Evolutionary conservation across 2,329 filamentous ascomycete genomes (phyloP).

Genomic region (Dactylonectria macrodidyma): DNA sequence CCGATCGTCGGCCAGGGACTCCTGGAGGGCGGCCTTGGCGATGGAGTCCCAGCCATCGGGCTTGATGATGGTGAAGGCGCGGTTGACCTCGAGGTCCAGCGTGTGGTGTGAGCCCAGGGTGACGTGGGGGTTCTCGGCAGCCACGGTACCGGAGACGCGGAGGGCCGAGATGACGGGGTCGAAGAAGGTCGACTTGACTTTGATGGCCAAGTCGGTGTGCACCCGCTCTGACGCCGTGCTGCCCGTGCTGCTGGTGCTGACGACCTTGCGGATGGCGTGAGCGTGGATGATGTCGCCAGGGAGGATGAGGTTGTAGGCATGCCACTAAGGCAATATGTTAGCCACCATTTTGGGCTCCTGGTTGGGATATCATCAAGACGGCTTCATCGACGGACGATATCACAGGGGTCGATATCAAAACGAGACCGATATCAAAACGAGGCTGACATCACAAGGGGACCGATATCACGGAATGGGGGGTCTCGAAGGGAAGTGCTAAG

Average conservation of each 20-base stretch:
- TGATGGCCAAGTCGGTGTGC: conserved; percentile 71
- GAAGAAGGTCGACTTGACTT: conserved; percentile 71
- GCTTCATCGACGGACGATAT: background rate
- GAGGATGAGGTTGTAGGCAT: conserved; percentile 73
- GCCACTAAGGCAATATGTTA: conserved; percentile 60
- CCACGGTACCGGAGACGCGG: conserved; percentile 69
- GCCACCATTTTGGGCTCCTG: conserved; percentile 1
- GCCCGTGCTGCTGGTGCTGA: conserved; percentile 62
- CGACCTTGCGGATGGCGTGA: conserved; percentile 70
- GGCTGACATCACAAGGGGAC: background rate
- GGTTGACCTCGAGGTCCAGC: conserved; percentile 86
- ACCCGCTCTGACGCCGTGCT: conserved; percentile 67
- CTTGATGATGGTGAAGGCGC: conserved; percentile 92
- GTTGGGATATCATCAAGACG: background rate
- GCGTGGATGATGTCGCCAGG: conserved; percentile 68
- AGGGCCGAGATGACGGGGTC: conserved; percentile 69
- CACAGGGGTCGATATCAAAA: background rate
- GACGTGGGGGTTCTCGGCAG: conserved; percentile 67
- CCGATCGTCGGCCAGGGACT: conserved; percentile 84
- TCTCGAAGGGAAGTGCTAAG: too few relatives aligned
- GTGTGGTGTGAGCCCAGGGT: conserved; percentile 71
- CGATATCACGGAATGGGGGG: too few relatives aligned
- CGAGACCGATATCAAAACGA: background rate
- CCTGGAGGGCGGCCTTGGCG: conserved; percentile 81
- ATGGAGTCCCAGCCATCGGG: conserved; percentile 90